phyloP scores from a whole-genome alignment of 1,284 basidiomycete genomes.

The Irpex sp. region DNA sequence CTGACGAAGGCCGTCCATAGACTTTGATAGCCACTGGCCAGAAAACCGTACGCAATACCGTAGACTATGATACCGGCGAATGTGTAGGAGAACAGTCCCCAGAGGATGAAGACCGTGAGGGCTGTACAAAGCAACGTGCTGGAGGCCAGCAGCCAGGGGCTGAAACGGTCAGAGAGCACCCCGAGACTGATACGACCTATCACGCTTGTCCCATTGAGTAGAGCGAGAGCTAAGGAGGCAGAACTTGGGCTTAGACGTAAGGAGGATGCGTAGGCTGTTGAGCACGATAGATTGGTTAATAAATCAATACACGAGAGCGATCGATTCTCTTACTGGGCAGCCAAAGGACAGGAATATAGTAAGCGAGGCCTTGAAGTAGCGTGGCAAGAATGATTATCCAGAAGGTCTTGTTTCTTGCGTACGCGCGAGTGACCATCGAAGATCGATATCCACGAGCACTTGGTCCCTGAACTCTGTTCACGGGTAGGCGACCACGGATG shows the following conservation, averaged over 20 bases:
- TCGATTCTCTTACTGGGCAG: constrained; percentile 14
- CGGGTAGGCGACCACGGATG: constrained; percentile 19
- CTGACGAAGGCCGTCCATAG: constrained; percentile 24
- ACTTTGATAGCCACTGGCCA: constrained; percentile 26
- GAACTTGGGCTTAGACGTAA: constrained; percentile 15
- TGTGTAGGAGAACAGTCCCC: constrained; percentile 23
- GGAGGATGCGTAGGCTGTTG: constrained; percentile 19
- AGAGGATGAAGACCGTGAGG: constrained; percentile 24
- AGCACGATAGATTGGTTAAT: not conserved
- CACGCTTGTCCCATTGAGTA: constrained; percentile 23
- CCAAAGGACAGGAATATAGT: constrained; percentile 22
- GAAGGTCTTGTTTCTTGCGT: constrained; percentile 17
- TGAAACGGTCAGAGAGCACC: constrained; percentile 20
- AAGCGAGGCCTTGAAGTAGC: constrained; percentile 22
- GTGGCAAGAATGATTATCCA: constrained; percentile 19
- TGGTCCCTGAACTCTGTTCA: constrained; percentile 12
- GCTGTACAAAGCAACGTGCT: constrained; percentile 17
- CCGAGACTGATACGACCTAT: constrained; percentile 23
- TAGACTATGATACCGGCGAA: constrained; percentile 23
- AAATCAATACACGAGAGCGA: not conserved
- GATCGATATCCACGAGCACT: constrained; percentile 4
- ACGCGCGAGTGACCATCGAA: not conserved
- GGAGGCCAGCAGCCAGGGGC: constrained; percentile 22
- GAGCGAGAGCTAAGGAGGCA: constrained; percentile 18
- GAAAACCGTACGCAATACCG: constrained; percentile 21